Evolutionary conservation across 2,329 filamentous ascomycete species (phyloP), one percentile per base, ranked within the genome.

Genomic region (Orbilia javanica): DNA sequence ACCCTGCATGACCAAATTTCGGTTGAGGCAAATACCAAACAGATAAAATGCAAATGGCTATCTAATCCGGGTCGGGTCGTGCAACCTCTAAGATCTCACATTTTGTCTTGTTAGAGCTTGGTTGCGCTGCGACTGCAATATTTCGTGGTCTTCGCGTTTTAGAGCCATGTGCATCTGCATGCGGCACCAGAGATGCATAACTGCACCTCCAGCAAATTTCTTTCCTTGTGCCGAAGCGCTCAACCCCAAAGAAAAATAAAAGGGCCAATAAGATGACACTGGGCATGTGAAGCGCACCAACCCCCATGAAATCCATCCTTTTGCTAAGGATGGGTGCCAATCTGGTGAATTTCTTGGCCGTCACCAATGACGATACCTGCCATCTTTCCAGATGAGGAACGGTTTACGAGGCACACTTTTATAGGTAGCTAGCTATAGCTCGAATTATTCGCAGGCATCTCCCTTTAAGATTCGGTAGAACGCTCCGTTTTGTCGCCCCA

Each of bases 11-110:
- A 78, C 50, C 74, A 78, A 78, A 78, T 78, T 78, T 78, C 74
- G 74, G 74, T 67, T 78, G 75, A 79, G 75, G 75, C 69, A 79
- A 79, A 79, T 74, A 79, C 69, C 52, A 74, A 70, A 44, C 55
- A 63, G 42, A 68, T 69, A 74, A 74, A 79, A 79, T 63, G 63
- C 63, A 78, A 68, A 29, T 66, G 53, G 50, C 65, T 66, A 64
- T 79, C 68, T 55, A 62, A 69, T 57, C 65, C 65, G 60, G 52
- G 64, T 77, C 57, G 66, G 72, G 73, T 71, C 73, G 73, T 67
- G 60, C 63, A 78, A 72, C 66, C 46, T 65, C 57, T 62, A 15
- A 65, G 65, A 65, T 57, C 48, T 63, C 62, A 27, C 48, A 62
- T 60, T 50, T 42, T 60, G 44, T 66, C 22, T 62, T 52, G 57